Percentiles rank a stretch among this genome's conserved stretches.
Conservation (phyloP, 2,329 filamentous ascomycete species). For the Lecanosticta acicola region DNA sequence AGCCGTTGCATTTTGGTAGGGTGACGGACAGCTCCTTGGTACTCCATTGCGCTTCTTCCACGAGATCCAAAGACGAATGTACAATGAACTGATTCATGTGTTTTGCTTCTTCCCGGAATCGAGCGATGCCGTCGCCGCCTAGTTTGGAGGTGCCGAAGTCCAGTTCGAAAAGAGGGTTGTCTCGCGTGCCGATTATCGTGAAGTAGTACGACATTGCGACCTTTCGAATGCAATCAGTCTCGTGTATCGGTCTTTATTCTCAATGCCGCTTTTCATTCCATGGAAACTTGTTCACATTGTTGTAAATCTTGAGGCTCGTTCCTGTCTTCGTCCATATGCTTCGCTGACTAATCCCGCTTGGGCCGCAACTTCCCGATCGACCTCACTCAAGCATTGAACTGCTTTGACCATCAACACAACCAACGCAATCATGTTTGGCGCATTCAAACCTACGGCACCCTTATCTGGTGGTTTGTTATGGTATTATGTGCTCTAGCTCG, state of each 20-base stretch:
- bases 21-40: slow-evolving; percentile 67
- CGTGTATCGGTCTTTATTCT: not conserved
- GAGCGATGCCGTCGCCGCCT: slow-evolving; percentile 84
- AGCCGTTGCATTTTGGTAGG: no score
- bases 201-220: slow-evolving; percentile 92
- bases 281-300: not conserved
- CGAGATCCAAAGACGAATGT: slow-evolving; percentile 87
- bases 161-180: slow-evolving; percentile 93
- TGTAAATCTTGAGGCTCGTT: not conserved
- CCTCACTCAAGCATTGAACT: not conserved
- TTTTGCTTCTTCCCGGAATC: slow-evolving; percentile 80
- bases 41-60: slow-evolving; percentile 94
- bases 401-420: not conserved
- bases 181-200: slow-evolving; percentile 88
- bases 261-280: not conserved
- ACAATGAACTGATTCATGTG: slow-evolving; percentile 98
- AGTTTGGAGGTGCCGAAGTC: slow-evolving; percentile 96
- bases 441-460: slow-evolving; percentile 72
- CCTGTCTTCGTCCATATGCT: not conserved
- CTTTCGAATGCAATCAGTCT: not conserved
- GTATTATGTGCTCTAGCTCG: slow-evolving; percentile 41
- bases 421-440: slow-evolving; percentile 64
- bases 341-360: not conserved
- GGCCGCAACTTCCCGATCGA: not conserved
- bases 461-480: slow-evolving; percentile 78